These are phyloP conservation scores for Coemansia biformis DNA, from an alignment of 192 early-diverging fungal species.

Conservation along the genomic window DNA sequence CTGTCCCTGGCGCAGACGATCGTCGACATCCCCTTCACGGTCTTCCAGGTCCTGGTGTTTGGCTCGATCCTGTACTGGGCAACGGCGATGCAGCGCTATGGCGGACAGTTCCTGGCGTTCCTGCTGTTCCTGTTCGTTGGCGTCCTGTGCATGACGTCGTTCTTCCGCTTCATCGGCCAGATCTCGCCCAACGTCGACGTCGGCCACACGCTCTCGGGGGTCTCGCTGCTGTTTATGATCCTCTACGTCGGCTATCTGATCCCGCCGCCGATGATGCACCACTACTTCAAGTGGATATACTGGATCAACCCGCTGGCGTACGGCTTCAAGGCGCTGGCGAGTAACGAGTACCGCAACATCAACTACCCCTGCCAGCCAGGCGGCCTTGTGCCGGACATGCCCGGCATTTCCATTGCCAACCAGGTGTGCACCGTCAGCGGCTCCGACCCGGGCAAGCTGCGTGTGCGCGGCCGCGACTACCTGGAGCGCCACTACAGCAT, in stretches of 20 bases:
- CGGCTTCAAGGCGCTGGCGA: constrained; percentile 59
- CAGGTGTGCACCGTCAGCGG: constrained; percentile 61
- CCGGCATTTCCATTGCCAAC: constrained; percentile 38
- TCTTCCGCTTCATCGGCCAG: constrained; percentile 54
- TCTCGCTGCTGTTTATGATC: constrained; percentile 41
- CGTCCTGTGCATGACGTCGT: constrained; percentile 55
- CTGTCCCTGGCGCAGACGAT: constrained; percentile 57
- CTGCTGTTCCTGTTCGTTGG: constrained; percentile 56
- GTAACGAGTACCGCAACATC: constrained; percentile 64
- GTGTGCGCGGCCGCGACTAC: constrained; percentile 58
- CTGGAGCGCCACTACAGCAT: constrained; percentile 51
- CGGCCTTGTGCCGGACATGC: constrained; percentile 46
- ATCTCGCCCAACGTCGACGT: constrained; percentile 41
- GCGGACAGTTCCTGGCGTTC: constrained; percentile 64
- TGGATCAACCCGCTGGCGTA: constrained; percentile 69
- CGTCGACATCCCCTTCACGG: constrained; percentile 54
- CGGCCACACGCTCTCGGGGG: constrained; percentile 44
- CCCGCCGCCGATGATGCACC: constrained; percentile 56
- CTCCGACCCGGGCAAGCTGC: constrained; percentile 42
- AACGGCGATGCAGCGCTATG: constrained; percentile 54
- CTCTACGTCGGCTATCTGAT: constrained; percentile 54
- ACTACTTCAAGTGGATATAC: constrained; percentile 62
- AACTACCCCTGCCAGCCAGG: constrained; percentile 14
- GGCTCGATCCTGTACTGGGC: constrained; percentile 61
- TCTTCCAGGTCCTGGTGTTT: constrained; percentile 55